Conservation (phyloP, 176 grass and related monocot species). For the Bonia amplexicaulis region DNA sequence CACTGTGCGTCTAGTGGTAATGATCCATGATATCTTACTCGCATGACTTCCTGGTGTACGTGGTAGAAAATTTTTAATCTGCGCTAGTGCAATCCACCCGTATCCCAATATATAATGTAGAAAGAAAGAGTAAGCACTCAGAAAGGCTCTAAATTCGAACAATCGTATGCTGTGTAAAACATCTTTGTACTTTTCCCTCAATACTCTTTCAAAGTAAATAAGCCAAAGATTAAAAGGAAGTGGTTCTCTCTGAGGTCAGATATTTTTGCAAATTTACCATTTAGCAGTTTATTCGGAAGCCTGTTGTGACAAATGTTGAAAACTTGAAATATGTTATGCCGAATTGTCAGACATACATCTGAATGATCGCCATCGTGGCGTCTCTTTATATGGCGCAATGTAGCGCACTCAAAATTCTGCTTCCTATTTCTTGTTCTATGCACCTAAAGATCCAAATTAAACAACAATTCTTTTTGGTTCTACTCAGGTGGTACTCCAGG, state of each 20-base stretch:
- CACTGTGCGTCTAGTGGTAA: too few relatives aligned
- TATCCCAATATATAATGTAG: too few relatives aligned
- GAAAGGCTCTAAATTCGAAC: not conserved
- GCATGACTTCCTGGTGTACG: too few relatives aligned
- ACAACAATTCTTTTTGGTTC: not conserved
- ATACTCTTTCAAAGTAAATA: not conserved
- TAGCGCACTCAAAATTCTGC: not conserved
- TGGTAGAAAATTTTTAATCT: too few relatives aligned
- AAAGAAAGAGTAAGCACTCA: too few relatives aligned
- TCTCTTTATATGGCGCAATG: not conserved
- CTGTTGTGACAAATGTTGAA: not conserved
- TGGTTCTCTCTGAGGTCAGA: not conserved
- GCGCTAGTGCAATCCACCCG: too few relatives aligned
- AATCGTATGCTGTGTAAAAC: not conserved
- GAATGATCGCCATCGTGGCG: not conserved
- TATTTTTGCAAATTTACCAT: not conserved
- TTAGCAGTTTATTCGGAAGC: not conserved
- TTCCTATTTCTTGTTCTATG: not conserved
- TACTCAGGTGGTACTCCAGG: conserved; percentile 37
- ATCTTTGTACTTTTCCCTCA: too few relatives aligned
- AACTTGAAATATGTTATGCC: not conserved
- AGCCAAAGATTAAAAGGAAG: not conserved
- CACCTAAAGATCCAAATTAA: not conserved
- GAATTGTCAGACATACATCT: not conserved
- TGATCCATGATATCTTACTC: too few relatives aligned